Evolutionary conservation across 257 asterid species (phyloP).

Genomic region (Solanum chiquidenum): DNA sequence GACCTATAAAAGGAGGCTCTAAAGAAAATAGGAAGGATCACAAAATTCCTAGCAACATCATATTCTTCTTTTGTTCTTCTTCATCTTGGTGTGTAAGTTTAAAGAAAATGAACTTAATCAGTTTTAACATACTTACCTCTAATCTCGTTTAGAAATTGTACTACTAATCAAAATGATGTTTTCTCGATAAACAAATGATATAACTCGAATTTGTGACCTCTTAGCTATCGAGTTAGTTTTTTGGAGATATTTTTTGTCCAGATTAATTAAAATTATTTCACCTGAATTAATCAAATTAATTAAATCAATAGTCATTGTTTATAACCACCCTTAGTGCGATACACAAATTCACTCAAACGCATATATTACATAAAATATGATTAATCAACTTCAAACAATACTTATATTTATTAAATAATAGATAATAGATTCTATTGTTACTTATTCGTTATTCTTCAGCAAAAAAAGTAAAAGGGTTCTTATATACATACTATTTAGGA

Average conservation of each 20-base stretch:
- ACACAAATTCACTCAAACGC: background rate
- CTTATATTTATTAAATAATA: background rate
- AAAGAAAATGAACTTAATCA: too few relatives aligned
- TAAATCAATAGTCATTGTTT: background rate
- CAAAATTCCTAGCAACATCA: too few relatives aligned
- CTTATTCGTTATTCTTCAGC: background rate
- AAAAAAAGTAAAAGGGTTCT: background rate
- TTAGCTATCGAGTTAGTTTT: background rate
- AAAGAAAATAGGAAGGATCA: too few relatives aligned
- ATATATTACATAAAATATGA: background rate
- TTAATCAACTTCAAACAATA: background rate
- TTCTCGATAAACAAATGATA: background rate
- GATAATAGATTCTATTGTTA: background rate
- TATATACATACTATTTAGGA: background rate
- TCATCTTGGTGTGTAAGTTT: too few relatives aligned
- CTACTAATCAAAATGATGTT: background rate
- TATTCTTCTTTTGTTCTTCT: too few relatives aligned
- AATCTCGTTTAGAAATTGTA: background rate
- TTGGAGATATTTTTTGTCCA: background rate
- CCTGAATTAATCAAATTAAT: background rate
- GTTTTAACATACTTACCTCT: background rate
- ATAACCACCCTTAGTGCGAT: background rate
- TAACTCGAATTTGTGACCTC: background rate
- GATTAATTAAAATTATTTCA: background rate
- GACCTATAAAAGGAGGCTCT: too few relatives aligned